phyloP scores from a whole-genome alignment of 2,329 filamentous ascomycete species.

The Ophiostoma piceae region DNA sequence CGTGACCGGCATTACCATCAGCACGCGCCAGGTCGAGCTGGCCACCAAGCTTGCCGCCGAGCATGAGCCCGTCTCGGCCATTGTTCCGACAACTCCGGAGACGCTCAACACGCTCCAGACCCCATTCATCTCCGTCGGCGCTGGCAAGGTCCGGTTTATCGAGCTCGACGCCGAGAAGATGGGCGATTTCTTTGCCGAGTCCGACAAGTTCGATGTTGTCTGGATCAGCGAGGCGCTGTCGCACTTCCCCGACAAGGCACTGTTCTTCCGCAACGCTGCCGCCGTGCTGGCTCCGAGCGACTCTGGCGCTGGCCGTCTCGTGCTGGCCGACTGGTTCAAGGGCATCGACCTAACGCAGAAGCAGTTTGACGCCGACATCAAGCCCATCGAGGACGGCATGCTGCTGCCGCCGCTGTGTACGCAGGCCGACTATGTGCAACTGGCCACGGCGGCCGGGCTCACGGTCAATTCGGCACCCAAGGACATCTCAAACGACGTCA shows the following conservation, averaged over 20 bases:
- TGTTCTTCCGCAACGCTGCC: slow-evolving; percentile 52
- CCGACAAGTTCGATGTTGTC: slow-evolving; percentile 47
- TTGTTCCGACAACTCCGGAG: neutral
- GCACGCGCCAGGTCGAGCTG: slow-evolving; percentile 53
- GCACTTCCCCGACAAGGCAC: slow-evolving; percentile 54
- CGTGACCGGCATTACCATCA: slow-evolving; percentile 58
- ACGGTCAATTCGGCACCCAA: slow-evolving; percentile 43
- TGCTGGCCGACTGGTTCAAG: slow-evolving; percentile 59
- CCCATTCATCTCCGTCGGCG: slow-evolving; percentile 37
- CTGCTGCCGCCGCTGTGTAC: slow-evolving; percentile 53
- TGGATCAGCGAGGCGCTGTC: slow-evolving; percentile 60
- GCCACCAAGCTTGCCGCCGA: slow-evolving; percentile 46
- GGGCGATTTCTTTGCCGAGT: slow-evolving; percentile 45
- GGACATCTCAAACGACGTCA: slow-evolving; percentile 54
- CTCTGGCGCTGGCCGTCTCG: slow-evolving; percentile 44
- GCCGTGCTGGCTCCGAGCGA: slow-evolving; percentile 39
- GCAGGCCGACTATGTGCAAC: slow-evolving; percentile 47
- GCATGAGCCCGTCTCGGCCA: slow-evolving; percentile 23
- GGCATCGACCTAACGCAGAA: slow-evolving; percentile 42
- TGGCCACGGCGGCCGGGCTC: slow-evolving; percentile 47
- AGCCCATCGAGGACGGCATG: slow-evolving; percentile 58
- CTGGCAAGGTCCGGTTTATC: slow-evolving; percentile 48
- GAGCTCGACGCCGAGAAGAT: slow-evolving; percentile 59
- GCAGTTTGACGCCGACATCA: slow-evolving; percentile 48
- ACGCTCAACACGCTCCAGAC: slow-evolving; percentile 8